Evolutionary conservation across 306 rosid genomes (phyloP), one percentile per base, ranked within the genome.

Genomic region (Trifolium dubium): DNA sequence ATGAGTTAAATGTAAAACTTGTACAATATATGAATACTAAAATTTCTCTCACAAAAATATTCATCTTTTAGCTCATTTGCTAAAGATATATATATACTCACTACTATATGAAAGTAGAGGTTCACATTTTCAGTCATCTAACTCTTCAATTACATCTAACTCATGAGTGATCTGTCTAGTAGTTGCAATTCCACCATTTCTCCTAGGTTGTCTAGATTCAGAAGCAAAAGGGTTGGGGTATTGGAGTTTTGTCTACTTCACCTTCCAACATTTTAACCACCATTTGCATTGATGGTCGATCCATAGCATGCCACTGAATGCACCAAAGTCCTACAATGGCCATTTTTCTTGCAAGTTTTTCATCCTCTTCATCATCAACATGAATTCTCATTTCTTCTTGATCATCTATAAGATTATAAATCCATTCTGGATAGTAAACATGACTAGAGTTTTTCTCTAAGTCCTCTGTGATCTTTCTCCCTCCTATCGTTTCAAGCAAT

Each of bases 401-500:
- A 14, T 46, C 58, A 8, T 67, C 72, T 29, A 85, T 18, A 1
- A 69, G 53, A 18, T 73, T 77, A 39, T 82, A 78, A 64, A 85
- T 64, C 83, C 44, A 40, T 40, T 8, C 44, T 0, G 89, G 81
- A 73, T 82, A 82, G 47, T 76, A 77, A 58, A 77, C 63, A 59
- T 82, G 85, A 67, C 83, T 85, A 0, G 39, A 14, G 58, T 64
- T 64, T 64, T 64, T n/a, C 4, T 35, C 81, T 74, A 54, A 8
- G 64, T 32, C 51, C 31, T 0, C 60, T 47, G 53, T 83, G 49
- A 5, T 83, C 11, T 41, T 67, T 64, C 74, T 83, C 14, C 83
- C 85, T 4, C 85, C 85, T 10, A 83, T 71, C 71, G 83, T 80
- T 37, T 86, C 85, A 3, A 83, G 44, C 40, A 83, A 67, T 82